Evolutionary conservation across 1,139 yeast genomes (phyloP), one percentile per base, ranked within the genome.

Genomic region (Magnusiomyces tetraspermus): DNA sequence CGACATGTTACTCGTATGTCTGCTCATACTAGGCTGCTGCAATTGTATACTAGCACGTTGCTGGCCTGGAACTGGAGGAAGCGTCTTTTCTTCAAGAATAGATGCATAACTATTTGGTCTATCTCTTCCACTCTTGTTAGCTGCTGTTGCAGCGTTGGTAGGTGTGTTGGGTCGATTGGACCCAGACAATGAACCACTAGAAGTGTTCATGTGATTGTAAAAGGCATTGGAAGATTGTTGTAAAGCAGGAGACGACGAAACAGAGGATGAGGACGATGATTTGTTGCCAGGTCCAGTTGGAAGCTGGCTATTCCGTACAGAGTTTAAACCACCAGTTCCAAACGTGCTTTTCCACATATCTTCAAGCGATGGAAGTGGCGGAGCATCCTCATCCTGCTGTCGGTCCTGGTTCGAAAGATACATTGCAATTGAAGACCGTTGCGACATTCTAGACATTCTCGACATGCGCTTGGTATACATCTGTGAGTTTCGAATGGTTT

Each of bases 401-500:
- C 62, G 66, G 2, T 62, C 62, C 26, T 61, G 56, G 1, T 60
- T 61, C 54, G 59, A 56, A 4, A 60, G 55, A 1, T 59, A 55
- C 19, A 61, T 65, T 0, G 66, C 63, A 15, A 65, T 64, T 6
- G 71, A 68, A 44, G 70, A 57, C 2, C 74, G 59, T 31, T 58
- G 60, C 33, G 63, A 59, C 33, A 60, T 51, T 41, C 67, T 50
- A 23, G 67, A 61, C 42, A 60, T 53, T 38, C 67, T 53, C 19
- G 67, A 61, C 57, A 63, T 57, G 42, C 75, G 67, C 51, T 88
- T 73, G 21, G 82, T 82, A 61, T 84, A 81, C 55, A 94, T 73
- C 23, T 86, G 89, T 6, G 96, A 86, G 64, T 87, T 89, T 31
- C 95, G 73, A 47, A 90, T 80, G 1, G 96, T 89, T 56, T 83